These are phyloP conservation scores for Sanghuangporus sanghuang DNA, from an alignment of 1,284 basidiomycete genomes.

Conservation along the genomic window DNA sequence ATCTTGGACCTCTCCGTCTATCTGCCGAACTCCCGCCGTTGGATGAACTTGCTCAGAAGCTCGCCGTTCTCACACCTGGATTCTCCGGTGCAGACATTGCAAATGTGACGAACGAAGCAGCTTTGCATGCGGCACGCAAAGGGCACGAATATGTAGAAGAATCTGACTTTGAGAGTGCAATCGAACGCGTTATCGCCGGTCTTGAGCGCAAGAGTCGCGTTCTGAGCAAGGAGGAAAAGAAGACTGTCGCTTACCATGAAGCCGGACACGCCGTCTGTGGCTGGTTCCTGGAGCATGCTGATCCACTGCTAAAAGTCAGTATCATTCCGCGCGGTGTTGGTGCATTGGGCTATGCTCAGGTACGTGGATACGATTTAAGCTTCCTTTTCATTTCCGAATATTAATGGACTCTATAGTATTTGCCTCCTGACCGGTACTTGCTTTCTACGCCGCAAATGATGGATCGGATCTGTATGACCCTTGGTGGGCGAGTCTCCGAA, in stretches of 20 bases:
- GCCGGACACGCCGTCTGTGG: slow-evolving; percentile 98
- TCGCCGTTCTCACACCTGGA: slow-evolving; percentile 93
- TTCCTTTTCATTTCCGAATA: slow-evolving; percentile 2
- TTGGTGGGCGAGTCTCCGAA: slow-evolving; percentile 97
- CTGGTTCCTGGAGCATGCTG: slow-evolving; percentile 97
- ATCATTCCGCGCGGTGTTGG: slow-evolving; percentile 97
- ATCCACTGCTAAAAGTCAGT: slow-evolving; percentile 95
- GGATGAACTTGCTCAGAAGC: slow-evolving; percentile 78
- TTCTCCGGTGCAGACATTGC: slow-evolving; percentile 99
- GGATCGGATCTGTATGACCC: slow-evolving; percentile 97
- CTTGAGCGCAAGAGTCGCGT: slow-evolving; percentile 95
- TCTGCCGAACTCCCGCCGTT: slow-evolving; percentile 53
- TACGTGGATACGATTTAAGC: slow-evolving; percentile 29
- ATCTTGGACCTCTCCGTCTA: slow-evolving; percentile 83
- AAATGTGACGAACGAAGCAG: slow-evolving; percentile 98
- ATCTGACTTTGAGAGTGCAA: slow-evolving; percentile 92
- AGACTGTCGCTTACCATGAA: slow-evolving; percentile 98
- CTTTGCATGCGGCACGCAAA: slow-evolving; percentile 89
- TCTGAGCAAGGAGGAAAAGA: slow-evolving; percentile 94
- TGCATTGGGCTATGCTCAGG: slow-evolving; percentile 94
- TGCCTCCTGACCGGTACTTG: slow-evolving; percentile 94
- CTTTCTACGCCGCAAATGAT: slow-evolving; percentile 92
- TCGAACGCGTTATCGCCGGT: slow-evolving; percentile 97
- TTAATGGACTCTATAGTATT: slow-evolving; percentile 51
- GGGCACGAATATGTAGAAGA: slow-evolving; percentile 78